These are phyloP conservation scores for Esteya vermicola DNA, from an alignment of 2,329 filamentous ascomycete species.

Conservation along the genomic window DNA sequence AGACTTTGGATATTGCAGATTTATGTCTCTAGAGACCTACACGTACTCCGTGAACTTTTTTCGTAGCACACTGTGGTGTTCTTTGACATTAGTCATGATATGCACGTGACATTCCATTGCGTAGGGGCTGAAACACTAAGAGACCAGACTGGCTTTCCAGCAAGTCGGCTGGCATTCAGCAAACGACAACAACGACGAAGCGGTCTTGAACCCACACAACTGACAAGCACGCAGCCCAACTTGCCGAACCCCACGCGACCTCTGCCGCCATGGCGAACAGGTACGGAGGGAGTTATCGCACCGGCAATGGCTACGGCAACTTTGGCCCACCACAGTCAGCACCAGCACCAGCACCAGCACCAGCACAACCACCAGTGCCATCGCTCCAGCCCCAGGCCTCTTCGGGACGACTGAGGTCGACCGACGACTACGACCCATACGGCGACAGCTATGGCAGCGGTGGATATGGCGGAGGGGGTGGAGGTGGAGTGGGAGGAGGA, in stretches of 20 bases:
- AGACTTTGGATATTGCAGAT: too few relatives aligned
- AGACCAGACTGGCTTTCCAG: background rate
- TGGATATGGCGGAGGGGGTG: too few relatives aligned
- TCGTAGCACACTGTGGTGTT: background rate
- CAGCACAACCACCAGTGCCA: background rate
- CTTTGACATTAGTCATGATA: background rate
- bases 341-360: background rate
- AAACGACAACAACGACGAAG: too few relatives aligned
- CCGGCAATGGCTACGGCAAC: constrained; percentile 29
- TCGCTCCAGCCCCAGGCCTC: background rate
- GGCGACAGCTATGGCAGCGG: constrained; percentile 23
- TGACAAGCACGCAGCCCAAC: too few relatives aligned
- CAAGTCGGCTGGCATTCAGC: too few relatives aligned
- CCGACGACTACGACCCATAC: constrained; percentile 37
- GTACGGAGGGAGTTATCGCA: constrained; percentile 34
- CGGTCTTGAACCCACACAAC: too few relatives aligned
- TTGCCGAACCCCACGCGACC: background rate
- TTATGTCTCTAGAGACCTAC: background rate
- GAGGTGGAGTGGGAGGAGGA: too few relatives aligned
- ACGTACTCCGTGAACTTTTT: too few relatives aligned
- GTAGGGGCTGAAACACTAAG: too few relatives aligned
- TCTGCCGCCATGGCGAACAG: constrained; percentile 31
- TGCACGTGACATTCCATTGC: too few relatives aligned
- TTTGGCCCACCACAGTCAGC: constrained; percentile 18
- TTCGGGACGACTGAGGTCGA: constrained; percentile 9